phyloP scores from a whole-genome alignment of 345 rosid genomes.

The Populus pruinosa region DNA sequence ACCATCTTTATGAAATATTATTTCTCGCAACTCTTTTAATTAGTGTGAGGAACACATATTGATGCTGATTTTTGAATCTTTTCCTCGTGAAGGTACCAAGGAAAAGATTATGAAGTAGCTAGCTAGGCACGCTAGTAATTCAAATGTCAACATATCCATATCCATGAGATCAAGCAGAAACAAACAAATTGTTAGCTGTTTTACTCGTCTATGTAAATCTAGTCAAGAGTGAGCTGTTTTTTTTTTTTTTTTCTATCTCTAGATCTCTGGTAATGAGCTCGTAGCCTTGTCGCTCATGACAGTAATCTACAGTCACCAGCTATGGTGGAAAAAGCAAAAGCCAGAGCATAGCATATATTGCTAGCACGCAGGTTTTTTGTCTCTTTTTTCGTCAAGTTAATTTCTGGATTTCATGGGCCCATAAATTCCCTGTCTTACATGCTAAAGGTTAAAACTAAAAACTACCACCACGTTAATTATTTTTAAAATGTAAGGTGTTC shows the following conservation, averaged over 20 bases:
- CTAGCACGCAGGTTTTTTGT: no score
- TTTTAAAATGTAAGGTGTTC: no score
- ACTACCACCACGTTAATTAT: neutral
- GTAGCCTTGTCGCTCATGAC: neutral
- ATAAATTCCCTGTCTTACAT: neutral
- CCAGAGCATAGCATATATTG: neutral
- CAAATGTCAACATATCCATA: neutral
- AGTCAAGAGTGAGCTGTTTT: neutral
- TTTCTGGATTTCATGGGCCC: constrained; percentile 12
- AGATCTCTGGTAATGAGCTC: neutral
- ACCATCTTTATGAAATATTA: no score
- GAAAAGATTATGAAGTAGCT: neutral
- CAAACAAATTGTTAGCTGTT: neutral
- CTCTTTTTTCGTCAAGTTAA: neutral
- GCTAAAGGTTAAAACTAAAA: neutral
- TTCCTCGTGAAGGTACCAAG: neutral
- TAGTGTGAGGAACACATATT: no score
- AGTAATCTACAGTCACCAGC: neutral
- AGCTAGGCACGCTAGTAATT: neutral
- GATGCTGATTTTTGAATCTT: neutral
- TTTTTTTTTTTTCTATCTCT: neutral
- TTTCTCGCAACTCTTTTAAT: no score
- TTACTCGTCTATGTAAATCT: neutral
- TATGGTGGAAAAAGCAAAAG: neutral
- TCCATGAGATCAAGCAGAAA: no score